Evolutionary conservation across 2,329 filamentous ascomycete genomes (phyloP).

Genomic region (Exophiala sideris): DNA sequence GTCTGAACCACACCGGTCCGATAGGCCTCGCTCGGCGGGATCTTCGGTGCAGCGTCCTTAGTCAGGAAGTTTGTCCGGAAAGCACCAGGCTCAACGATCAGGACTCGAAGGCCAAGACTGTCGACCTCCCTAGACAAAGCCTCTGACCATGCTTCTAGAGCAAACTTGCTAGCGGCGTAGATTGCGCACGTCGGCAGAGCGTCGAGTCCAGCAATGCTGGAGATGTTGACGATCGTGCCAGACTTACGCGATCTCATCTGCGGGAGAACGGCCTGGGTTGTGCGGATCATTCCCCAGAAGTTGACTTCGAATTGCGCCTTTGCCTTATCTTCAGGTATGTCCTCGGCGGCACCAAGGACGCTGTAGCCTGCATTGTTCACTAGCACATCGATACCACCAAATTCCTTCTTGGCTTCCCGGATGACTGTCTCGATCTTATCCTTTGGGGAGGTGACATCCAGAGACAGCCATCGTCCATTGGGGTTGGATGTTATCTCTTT

Average conservation of each 20-base stretch:
- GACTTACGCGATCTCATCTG: slow-evolving; percentile 14
- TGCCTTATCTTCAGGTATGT: slow-evolving; percentile 15
- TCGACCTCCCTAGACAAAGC: slow-evolving; percentile 37
- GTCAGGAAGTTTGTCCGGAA: slow-evolving; percentile 44
- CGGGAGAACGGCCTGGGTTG: slow-evolving; percentile 21
- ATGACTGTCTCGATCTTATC: slow-evolving; percentile 18
- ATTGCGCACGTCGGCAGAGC: slow-evolving; percentile 31
- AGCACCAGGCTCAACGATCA: slow-evolving; percentile 44
- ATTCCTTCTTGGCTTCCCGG: slow-evolving; percentile 9
- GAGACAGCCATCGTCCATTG: slow-evolving; percentile 14
- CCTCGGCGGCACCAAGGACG: slow-evolving; percentile 25
- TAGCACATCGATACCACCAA: slow-evolving; percentile 27
- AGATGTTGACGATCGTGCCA: slow-evolving; percentile 25
- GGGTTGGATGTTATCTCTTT: slow-evolving; percentile 11
- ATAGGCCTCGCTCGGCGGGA: slow-evolving; percentile 11
- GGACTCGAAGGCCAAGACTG: slow-evolving; percentile 36
- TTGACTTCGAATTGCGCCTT: slow-evolving; percentile 23
- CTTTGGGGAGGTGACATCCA: slow-evolving; percentile 20
- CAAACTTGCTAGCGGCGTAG: slow-evolving; percentile 39
- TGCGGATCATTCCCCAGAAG: slow-evolving; percentile 23
- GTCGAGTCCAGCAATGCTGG: slow-evolving; percentile 19
- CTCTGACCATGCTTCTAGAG: slow-evolving; percentile 41
- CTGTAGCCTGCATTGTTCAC: slow-evolving; percentile 32
- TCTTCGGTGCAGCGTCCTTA: slow-evolving; percentile 17
- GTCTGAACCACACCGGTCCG: background rate